These are phyloP conservation scores for Clausena lansium DNA, from an alignment of 345 rosid species.

Conservation along the genomic window DNA sequence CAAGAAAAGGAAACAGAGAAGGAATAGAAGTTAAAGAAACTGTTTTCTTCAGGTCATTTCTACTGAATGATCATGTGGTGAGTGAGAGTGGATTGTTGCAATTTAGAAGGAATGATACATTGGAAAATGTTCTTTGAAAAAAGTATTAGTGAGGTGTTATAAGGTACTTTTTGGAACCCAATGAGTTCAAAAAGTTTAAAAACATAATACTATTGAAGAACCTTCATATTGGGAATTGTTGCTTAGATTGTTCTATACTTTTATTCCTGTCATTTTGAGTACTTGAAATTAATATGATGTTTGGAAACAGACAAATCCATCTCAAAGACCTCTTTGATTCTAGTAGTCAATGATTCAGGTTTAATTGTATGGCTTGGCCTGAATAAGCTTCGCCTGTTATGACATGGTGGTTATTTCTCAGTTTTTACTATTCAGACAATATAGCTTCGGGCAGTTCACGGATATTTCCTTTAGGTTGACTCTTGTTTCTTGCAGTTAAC, in stretches of 20 bases:
- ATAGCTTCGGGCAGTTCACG: not conserved
- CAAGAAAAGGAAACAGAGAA: not conserved
- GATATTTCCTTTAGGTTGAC: not conserved
- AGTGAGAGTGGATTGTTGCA: not conserved
- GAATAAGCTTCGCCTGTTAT: not conserved
- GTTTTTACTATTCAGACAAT: not conserved
- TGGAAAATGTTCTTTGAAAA: not conserved
- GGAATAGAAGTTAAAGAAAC: not conserved
- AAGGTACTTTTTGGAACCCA: not conserved
- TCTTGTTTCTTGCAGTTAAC: not conserved
- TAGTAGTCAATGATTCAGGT: not conserved
- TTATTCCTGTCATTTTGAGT: no score
- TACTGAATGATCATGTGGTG: not conserved
- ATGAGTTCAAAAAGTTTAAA: not conserved
- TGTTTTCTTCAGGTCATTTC: not conserved
- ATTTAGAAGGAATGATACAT: not conserved
- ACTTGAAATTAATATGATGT: not conserved
- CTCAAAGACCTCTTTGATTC: constrained; percentile 6
- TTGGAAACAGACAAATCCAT: not conserved
- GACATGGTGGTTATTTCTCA: not conserved
- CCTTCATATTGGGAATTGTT: no score
- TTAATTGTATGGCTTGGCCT: not conserved
- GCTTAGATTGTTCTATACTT: not conserved
- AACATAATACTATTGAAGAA: not conserved
- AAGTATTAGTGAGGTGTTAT: not conserved